Base-by-base conservation (phyloP, 2,329 filamentous ascomycete species). In the Fusarium stilboides region DNA sequence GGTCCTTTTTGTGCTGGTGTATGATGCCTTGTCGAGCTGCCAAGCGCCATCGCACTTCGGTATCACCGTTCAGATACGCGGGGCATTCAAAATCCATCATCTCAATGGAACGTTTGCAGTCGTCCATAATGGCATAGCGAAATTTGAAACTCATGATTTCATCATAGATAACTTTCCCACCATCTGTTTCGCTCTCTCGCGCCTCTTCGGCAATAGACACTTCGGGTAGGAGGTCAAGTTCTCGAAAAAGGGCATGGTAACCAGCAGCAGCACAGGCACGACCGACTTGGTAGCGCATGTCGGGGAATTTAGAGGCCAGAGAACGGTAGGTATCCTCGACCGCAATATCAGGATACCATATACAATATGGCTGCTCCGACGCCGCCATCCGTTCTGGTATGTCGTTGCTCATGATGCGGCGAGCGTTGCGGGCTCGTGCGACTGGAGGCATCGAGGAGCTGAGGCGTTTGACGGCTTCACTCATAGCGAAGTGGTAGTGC, bases 131-230 rank as follows among this genome's bases (percentile, higher is more conserved):
- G 10, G 46, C 44, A 6, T 65, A 62, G 13, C 58, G 43, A 5
- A 4, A 24, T 26, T 56, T 39, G 2, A n/a, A 39, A 9, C 20
- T 15, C 58, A 65, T 65, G 2, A 65, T 62, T 6, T 50, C 42
- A 4, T 62, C 20, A 5, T 62, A 65, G 12, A 65, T 65, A 3
- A 42, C 19, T 15, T 53, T 62, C 1, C 36, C 47, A 6, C 58
- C 62, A 1, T 62, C 46, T 1, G 33, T 39, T 5, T 57, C 24
- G 4, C 62, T 58, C 6, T 65, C 62, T 17, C 58, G 26, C 5
- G 53, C 62, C 5, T 65, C 62, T 40, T 65, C 53, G 13, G 53
- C 62, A 10, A 58, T 54, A 10, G 52, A 62, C 1, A 65, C 62
- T 28, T 65, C 58, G 1, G 62, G 62, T 4, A 65, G 12, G 8